Conservation (phyloP, 257 asterid species). For the Knoxia roxburghii region DNA sequence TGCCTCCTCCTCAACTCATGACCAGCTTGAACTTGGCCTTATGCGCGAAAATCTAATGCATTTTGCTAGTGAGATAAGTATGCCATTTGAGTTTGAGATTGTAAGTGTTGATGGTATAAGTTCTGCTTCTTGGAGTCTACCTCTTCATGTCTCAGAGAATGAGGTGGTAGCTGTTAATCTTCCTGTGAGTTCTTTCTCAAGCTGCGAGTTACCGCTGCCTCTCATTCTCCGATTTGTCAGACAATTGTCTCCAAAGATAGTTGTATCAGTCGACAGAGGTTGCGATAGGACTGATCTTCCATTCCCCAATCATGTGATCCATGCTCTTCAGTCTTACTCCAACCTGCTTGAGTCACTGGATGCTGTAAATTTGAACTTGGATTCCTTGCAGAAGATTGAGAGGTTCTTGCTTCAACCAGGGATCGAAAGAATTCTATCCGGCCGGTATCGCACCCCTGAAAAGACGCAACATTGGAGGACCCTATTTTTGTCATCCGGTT, state of each 20-base stretch:
- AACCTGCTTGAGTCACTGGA: constrained; percentile 82
- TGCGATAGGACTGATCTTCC: constrained; percentile 91
- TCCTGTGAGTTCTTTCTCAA: constrained; percentile 56
- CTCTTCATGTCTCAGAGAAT: constrained; percentile 35
- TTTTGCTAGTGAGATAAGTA: constrained; percentile 64
- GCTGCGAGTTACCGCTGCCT: constrained; percentile 47
- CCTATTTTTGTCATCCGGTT: constrained; percentile 67
- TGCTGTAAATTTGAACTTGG: constrained; percentile 68
- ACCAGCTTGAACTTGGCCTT: constrained; percentile 71
- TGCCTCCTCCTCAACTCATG: constrained; percentile 62
- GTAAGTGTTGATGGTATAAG: constrained; percentile 52
- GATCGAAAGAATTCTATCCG: constrained; percentile 52
- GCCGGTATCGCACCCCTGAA: constrained; percentile 56
- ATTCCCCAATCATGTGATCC: constrained; percentile 70
- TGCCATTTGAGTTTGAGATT: constrained; percentile 63
- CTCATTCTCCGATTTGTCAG: constrained; percentile 66
- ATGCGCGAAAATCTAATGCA: constrained; percentile 73
- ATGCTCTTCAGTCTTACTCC: constrained; percentile 69
- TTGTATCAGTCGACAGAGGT: constrained; percentile 83
- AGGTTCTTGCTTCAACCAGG: constrained; percentile 78
- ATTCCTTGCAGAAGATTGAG: constrained; percentile 79
- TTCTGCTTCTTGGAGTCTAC: constrained; percentile 62
- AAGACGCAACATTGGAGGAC: constrained; percentile 91
- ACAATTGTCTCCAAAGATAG: constrained; percentile 70
- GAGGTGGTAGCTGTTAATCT: constrained; percentile 80